Evolutionary conservation across 2,329 filamentous ascomycete genomes (phyloP), one percentile per base, ranked within the genome.

Genomic region (Fusarium incarnatum): DNA sequence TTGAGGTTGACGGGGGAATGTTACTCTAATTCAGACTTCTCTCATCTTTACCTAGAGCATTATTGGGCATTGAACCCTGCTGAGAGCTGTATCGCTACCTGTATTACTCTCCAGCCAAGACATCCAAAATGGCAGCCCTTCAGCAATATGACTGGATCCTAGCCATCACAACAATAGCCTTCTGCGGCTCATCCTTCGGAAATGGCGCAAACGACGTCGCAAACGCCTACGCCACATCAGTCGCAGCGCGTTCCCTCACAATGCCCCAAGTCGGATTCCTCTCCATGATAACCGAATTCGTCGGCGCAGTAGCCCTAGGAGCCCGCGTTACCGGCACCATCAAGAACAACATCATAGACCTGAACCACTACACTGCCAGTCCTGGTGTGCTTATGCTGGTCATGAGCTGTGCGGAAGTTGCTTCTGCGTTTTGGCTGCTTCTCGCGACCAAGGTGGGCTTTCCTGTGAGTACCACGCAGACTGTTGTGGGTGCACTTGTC

Each of bases 151-250:
- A 50, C 8, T 50, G 47, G 30, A 50, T 50, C 10, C 22, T 50
- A 2, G 47, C 47, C 8, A 50, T 50, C 3, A 50, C 47, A 2
- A 37, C 47, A 8, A 50, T 50, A 13, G 47, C 47, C 7, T 50
- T 50, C 16, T 50, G 47, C 16, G 47, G 47, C 4, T 50, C 47
- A 4, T 50, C 30, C 16, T 50, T 50, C n/a, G 47, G 47, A 3
- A 50, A 50, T 5, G 47, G 47, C 20, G 47, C 47, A 8, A 50
- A 50, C 30, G 47, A 50, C 5, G 47, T 50, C 22, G 47, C 47
- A 7, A 50, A 50, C 10, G 47, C 28, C 28, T 49, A 49, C 20
- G 47, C 47, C 1, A 49, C 47, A 0, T 49, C 47, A 0, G 47
- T 49, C 3, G 47, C 47, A 12, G 47, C 47, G 5, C 47, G 47